Percentiles rank a stretch among this genome's conserved stretches.
Conservation (phyloP, 345 rosid genomes). For the Rhizophora mangle region DNA sequence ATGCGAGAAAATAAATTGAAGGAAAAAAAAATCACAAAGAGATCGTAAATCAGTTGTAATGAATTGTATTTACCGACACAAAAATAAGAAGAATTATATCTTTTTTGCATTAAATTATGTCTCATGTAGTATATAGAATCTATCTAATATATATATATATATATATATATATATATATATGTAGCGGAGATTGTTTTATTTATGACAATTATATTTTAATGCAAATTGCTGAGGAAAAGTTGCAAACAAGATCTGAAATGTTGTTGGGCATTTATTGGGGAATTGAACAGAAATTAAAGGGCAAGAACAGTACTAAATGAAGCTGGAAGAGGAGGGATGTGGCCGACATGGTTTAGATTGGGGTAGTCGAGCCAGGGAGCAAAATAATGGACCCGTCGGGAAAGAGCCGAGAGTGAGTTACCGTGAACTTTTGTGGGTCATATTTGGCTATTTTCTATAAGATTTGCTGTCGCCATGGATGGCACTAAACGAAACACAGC, state of each 20-base stretch:
- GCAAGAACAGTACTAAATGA: not conserved
- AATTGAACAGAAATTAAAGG: not conserved
- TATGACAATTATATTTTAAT: not conserved
- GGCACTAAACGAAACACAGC: constrained; percentile 16
- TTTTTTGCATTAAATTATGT: too few species aligned
- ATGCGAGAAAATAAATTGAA: too few species aligned
- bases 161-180: too few species aligned
- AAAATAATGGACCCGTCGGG: constrained; percentile 41
- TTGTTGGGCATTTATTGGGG: not conserved
- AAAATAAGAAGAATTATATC: too few species aligned
- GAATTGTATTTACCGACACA: too few species aligned
- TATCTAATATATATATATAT: too few species aligned
- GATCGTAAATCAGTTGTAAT: too few species aligned
- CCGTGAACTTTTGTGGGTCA: constrained; percentile 22
- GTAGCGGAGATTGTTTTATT: too few species aligned
- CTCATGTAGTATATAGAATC: too few species aligned
- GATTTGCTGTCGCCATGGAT: constrained; percentile 41
- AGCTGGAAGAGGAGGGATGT: constrained; percentile 20
- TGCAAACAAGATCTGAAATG: too few species aligned
- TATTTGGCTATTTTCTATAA: constrained; percentile 25
- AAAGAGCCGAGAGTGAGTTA: constrained; percentile 16
- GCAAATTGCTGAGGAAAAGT: not conserved
- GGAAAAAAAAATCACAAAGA: too few species aligned
- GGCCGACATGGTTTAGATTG: constrained; percentile 47
- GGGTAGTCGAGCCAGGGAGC: constrained; percentile 38